A percentile compares a stretch with the other conserved stretches of the same genome.
These are phyloP conservation scores for Boletus bicolor DNA, from an alignment of 768 basidiomycete genomes.

Conservation along the genomic window DNA sequence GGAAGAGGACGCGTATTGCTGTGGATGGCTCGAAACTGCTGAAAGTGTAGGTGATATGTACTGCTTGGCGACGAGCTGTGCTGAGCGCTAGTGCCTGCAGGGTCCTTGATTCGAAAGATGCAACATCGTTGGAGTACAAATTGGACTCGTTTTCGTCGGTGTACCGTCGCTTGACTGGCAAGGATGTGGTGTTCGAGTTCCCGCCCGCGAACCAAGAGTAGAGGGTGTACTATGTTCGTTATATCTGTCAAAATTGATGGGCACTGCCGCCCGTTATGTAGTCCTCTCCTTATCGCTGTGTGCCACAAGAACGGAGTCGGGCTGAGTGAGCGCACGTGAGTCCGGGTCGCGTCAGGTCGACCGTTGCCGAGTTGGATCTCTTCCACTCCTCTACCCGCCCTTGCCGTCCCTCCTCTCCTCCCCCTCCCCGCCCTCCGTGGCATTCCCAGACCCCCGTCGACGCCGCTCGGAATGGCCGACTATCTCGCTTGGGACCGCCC, in stretches of 20 bases:
- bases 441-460: constrained; percentile 26
- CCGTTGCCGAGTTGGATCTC: constrained; percentile 27
- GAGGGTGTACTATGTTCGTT: constrained; percentile 31
- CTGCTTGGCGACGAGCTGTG: constrained; percentile 8
- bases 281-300: constrained; percentile 8
- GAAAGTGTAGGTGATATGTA: constrained; percentile 78
- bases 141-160: constrained; percentile 98
- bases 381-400: constrained; percentile 27
- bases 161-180: constrained; percentile 92
- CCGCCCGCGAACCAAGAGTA: constrained; percentile 74
- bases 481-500: constrained; percentile 65
- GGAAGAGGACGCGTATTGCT: constrained; percentile 93
- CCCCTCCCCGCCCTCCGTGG: constrained; percentile 47
- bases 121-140: constrained; percentile 99
- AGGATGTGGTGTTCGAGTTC: constrained; percentile 95
- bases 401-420: constrained; percentile 31
- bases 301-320: constrained; percentile 24
- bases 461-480: constrained; percentile 48
- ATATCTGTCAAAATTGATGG: constrained; percentile 34
- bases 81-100: constrained; percentile 40
- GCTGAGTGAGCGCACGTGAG: constrained; percentile 28
- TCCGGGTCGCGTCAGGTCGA: constrained; percentile 30
- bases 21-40: constrained; percentile 94
- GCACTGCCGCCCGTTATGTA: constrained; percentile 32
- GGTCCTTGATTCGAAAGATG: constrained; percentile 96